Base-by-base conservation (phyloP, 768 basidiomycete species). In the Russula foetens region DNA sequence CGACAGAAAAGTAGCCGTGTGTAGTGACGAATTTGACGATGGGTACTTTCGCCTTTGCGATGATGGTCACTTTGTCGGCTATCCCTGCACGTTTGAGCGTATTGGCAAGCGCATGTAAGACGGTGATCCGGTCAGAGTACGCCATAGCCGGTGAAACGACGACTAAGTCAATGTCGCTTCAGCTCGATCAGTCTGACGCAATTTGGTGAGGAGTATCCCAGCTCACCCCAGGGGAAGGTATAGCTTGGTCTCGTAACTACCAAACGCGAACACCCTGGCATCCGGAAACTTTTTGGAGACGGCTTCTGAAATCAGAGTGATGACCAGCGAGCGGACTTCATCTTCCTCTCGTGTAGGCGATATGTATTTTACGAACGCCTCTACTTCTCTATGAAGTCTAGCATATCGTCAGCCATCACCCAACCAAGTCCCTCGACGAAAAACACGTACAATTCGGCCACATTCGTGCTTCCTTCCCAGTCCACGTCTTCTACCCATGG, bases 81-180 rank as follows among this genome's bases (percentile, higher is more conserved):
- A 98, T 85, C 9, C 82, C 77, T 1, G 84, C 79, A 35, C 81
- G 82, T 68, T 88, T 86, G 60, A 99, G 75, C 35, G 86, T 80
- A 68, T 83, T 83, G 11, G 93, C 91, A 35, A 99, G 80, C 3
- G 84, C 80, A 53, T 86, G 83, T 7, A 98, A 79, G 31, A 90
- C 86, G 52, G 77, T 76, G 56, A 82, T 76, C 74, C 84, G 87
- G 69, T 87, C 78, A 65, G 79, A 82, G 61, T 81, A 81, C 28
- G 84, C 87, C 82, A 95, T 88, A 5, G 80, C 78, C 5, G 83
- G 73, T 0, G 87, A 93, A n/a, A 90, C 70, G 63, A 98, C 82
- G 57, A 98, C 95, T 9, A 98, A 79, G 70, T 99, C 97, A 67
- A 98, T 97, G 71, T 98, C 97, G 28, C 96, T 96, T 71, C 33